Percentiles rank a stretch among this genome's conserved stretches.
These are phyloP conservation scores for Allium fistulosum DNA, from an alignment of 106 monocot species.

Conservation along the genomic window DNA sequence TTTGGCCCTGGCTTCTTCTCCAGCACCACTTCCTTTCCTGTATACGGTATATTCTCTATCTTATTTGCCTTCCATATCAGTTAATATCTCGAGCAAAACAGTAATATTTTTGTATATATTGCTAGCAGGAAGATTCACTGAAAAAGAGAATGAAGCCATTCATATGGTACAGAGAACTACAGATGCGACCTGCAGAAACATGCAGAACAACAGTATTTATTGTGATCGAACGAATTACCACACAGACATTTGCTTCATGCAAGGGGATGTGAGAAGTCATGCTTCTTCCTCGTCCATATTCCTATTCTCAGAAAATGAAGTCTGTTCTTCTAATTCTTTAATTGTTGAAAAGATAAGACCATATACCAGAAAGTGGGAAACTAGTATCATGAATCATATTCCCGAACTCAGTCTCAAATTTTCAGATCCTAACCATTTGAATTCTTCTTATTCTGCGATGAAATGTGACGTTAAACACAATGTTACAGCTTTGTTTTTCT, in stretches of 20 bases:
- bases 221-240: slow-evolving; percentile 37
- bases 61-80: no score
- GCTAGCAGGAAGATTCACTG: background rate
- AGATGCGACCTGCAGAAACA: background rate
- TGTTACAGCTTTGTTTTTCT: slow-evolving; percentile 54
- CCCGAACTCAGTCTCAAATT: slow-evolving; percentile 18
- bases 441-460: background rate
- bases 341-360: slow-evolving; percentile 20
- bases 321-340: background rate
- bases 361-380: slow-evolving; percentile 53
- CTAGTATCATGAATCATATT: slow-evolving; percentile 17
- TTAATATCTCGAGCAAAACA: no score
- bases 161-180: background rate
- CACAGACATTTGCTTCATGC: slow-evolving; percentile 45
- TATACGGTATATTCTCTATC: no score
- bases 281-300: slow-evolving; percentile 31
- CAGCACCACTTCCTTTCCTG: no score
- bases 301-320: slow-evolving; percentile 8
- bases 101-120: no score
- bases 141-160: background rate
- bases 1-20: no score
- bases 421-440: background rate
- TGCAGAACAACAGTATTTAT: slow-evolving; percentile 18
- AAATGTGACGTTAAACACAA: slow-evolving; percentile 44
- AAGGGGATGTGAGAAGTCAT: slow-evolving; percentile 37